Evolutionary conservation across 345 rosid genomes (phyloP).

Genomic region (Eucalyptus urophylla): DNA sequence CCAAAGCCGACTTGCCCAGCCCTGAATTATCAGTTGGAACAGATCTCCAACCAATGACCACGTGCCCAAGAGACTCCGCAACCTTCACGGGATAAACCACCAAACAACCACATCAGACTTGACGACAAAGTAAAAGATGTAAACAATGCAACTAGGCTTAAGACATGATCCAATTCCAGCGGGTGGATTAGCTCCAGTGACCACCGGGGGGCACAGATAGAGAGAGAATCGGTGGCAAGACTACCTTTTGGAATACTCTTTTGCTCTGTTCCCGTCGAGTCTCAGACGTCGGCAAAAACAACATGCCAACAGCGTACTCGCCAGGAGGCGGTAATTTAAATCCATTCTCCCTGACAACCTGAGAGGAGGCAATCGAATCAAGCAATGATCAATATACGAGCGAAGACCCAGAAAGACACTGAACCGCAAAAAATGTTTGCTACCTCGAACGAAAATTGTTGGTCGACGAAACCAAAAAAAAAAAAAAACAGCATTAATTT

Average conservation of each 20-base stretch:
- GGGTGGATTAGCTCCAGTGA: neutral
- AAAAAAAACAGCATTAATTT: neutral
- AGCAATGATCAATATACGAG: neutral
- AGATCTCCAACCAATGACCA: constrained; percentile 86
- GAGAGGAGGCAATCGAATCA: neutral
- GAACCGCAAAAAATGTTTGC: neutral
- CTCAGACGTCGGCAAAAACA: constrained; percentile 76
- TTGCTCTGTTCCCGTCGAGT: constrained; percentile 74
- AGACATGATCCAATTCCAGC: neutral
- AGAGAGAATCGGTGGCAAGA: neutral
- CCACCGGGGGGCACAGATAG: neutral
- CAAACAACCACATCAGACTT: neutral
- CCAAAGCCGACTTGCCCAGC: constrained; percentile 74
- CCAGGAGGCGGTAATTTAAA: constrained; percentile 77
- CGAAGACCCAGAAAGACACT: neutral
- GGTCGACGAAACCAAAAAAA: neutral
- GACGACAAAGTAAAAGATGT: neutral
- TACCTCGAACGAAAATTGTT: neutral
- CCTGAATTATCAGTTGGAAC: constrained; percentile 87
- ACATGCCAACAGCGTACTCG: constrained; percentile 91
- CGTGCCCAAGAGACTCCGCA: constrained; percentile 94
- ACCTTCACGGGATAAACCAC: constrained; percentile 25
- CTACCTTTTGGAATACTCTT: constrained; percentile 78
- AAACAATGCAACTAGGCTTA: neutral
- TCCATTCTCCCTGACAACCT: constrained; percentile 69